Base-by-base conservation (phyloP, 1,284 basidiomycete species). In the Ceratorhiza oryzae-sativae region DNA sequence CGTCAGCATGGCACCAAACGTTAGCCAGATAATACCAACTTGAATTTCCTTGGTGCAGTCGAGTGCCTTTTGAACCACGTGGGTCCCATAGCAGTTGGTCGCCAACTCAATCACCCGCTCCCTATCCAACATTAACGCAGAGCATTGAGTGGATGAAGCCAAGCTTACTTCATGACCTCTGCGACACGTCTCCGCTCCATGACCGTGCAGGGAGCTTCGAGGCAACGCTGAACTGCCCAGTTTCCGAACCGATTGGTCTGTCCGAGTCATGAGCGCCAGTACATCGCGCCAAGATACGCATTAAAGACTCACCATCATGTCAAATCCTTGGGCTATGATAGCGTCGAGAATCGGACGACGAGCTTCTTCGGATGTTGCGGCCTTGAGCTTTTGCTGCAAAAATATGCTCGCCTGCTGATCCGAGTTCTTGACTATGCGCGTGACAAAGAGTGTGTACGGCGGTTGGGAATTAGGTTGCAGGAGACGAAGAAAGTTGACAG, bases 301-400 rank as follows among this genome's bases (percentile, higher is more conserved):
- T n/a, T n/a, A n/a, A n/a, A n/a, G 83, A 78, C 92, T 89, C 73
- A 91, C 91, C 91, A 93, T 93, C 91, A 93, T 93, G 78, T 93
- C 92, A 75, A 90, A 91, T 0, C 91, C 91, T 23, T 88, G 86
- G 42, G 87, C 84, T 73, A 90, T 92, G 72, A 93, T 93, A 58
- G 92, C 91, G 77, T 92, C 90, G 10, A 93, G 88, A 56, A 93
- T 93, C 79, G 91, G 92, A 8, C 84, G 85, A 1, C 92, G 84
- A 77, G 92, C 91, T 63, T 88, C 86, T 30, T 53, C 65, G 10
- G 58, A 46, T 10, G 63, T 59, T 5, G 91, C 91, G 13, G 92
- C 90, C 79, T 93, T 93, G 75, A 93, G 84, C 78, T 93, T 93
- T 79, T 93, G 91, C 77, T 93, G 73, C 15, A 59, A 30, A 51